These are phyloP conservation scores for Bacterosira constricta DNA, from an alignment of 108 stramenopile species.

Conservation along the genomic window DNA sequence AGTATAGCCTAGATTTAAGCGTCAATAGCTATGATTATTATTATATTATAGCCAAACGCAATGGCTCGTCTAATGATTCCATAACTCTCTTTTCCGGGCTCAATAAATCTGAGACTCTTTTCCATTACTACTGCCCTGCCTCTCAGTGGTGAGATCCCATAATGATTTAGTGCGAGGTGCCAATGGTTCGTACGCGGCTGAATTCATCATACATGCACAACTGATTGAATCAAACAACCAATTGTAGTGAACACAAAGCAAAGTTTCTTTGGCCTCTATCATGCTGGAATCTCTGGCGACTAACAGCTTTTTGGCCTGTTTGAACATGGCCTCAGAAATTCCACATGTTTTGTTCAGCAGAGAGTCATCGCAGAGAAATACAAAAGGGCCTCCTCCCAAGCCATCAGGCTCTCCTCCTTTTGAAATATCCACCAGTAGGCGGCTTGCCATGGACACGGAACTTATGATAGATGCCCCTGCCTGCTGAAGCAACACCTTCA, in stretches of 20 bases:
- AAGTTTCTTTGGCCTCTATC: background rate
- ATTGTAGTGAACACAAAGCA: slow-evolving; percentile 56
- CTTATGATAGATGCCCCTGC: slow-evolving; percentile 64
- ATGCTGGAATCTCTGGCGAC: background rate
- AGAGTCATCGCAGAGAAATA: slow-evolving; percentile 67
- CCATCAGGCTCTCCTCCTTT: too few species aligned
- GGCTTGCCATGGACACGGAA: slow-evolving; percentile 32
- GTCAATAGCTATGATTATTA: too few species aligned
- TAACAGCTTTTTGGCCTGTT: slow-evolving; percentile 15
- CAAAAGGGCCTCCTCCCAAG: slow-evolving; percentile 15
- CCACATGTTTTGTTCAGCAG: slow-evolving; percentile 27
- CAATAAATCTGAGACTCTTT: background rate
- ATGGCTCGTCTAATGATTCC: too few species aligned
- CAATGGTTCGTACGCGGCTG: slow-evolving; percentile 47
- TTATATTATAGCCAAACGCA: background rate
- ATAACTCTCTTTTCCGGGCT: background rate
- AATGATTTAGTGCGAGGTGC: slow-evolving; percentile 37
- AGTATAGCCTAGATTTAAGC: too few species aligned
- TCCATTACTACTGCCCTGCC: background rate
- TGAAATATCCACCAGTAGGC: slow-evolving; percentile 24
- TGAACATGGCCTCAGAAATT: slow-evolving; percentile 45
- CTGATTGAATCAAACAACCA: slow-evolving; percentile 85
- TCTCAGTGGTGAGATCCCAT: slow-evolving; percentile 33
- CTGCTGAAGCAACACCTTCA: slow-evolving; percentile 56
- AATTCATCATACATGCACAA: slow-evolving; percentile 52